Base-by-base conservation (phyloP, 352 stramenopile species). In the Pythium pectinolyticum region DNA sequence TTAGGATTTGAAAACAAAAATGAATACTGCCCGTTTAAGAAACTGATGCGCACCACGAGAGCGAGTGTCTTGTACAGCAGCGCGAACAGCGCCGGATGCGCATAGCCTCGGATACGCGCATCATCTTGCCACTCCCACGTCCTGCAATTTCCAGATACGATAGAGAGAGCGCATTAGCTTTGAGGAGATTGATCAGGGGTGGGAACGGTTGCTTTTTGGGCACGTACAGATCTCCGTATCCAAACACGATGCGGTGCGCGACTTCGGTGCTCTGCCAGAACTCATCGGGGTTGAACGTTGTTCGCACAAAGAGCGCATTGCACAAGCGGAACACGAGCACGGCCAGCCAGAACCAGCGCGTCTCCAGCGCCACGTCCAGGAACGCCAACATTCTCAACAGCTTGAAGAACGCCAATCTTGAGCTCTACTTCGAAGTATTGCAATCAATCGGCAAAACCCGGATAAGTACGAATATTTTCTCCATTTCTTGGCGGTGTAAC, bases 191-290 rank as follows among this genome's bases (percentile, higher is more conserved):
- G n/a, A n/a, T n/a, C n/a, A n/a, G n/a, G n/a, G n/a, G n/a, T n/a
- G n/a, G n/a, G n/a, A n/a, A n/a, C n/a, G n/a, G n/a, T n/a, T n/a
- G n/a, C n/a, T n/a, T n/a, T n/a, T n/a, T n/a, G n/a, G n/a, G n/a
- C n/a, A 69, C 85, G 45, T 57, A 95, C 86, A 94, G 48, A 34
- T 95, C 74, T 43, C 88, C 85, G 49, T 95, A 92, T 56, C 80
- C 84, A 66, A 95, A 96, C n/a, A 90, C 88, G 46, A 95, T 67
- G 45, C 72, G 82, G 48, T 96, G 87, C 48, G 88, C 88, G 32
- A 96, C 85, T 68, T 96, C 88, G 2, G 84, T 86, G 58, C 86
- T 90, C 66, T 96, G 88, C 88, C 88, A 96, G 72, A 89, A 96
- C 71, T 96, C 88, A 60, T 96, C 88, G 20, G 88, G 83, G 54